Conservation (phyloP, 2,329 filamentous ascomycete genomes). For the Cadophora sp. region DNA sequence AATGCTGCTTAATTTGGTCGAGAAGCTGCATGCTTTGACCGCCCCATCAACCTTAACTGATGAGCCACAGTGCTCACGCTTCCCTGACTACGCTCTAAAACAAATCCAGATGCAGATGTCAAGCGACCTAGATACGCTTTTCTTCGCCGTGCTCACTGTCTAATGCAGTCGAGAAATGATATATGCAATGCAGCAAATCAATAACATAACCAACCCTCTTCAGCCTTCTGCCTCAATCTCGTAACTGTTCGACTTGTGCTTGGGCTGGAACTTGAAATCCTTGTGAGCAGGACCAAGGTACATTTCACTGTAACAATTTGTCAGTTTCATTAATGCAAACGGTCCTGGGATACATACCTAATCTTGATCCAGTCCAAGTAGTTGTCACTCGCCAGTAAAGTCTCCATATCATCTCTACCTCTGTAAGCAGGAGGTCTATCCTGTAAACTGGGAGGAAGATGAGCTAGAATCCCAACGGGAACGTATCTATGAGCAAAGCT, state of each 20-base stretch:
- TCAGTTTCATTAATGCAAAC: neutral
- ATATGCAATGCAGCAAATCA: neutral
- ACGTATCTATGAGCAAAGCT: constrained; percentile 94
- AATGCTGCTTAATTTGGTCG: neutral
- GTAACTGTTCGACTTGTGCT: constrained; percentile 95
- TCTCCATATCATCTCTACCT: constrained; percentile 90
- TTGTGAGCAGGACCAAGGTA: constrained; percentile 91
- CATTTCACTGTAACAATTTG: constrained; percentile 75
- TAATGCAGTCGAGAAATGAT: neutral
- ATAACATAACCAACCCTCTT: constrained; percentile 6
- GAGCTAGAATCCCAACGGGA: constrained; percentile 85
- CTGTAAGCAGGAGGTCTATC: constrained; percentile 86
- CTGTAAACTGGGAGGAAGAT: constrained; percentile 86
- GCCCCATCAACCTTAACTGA: neutral
- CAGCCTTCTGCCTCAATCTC: constrained; percentile 79
- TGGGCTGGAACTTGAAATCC: constrained; percentile 93
- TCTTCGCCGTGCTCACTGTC: neutral
- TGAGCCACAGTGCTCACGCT: neutral
- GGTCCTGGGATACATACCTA: constrained; percentile 65
- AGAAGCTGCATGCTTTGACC: neutral
- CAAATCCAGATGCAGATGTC: neutral
- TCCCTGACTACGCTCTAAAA: too few species aligned
- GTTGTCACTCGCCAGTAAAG: constrained; percentile 86
- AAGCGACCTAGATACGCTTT: neutral
- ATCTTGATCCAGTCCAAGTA: constrained; percentile 99